Base-by-base conservation (phyloP, 2,329 filamentous ascomycete genomes). In the Graphilbum ipis-grandicollis region DNA sequence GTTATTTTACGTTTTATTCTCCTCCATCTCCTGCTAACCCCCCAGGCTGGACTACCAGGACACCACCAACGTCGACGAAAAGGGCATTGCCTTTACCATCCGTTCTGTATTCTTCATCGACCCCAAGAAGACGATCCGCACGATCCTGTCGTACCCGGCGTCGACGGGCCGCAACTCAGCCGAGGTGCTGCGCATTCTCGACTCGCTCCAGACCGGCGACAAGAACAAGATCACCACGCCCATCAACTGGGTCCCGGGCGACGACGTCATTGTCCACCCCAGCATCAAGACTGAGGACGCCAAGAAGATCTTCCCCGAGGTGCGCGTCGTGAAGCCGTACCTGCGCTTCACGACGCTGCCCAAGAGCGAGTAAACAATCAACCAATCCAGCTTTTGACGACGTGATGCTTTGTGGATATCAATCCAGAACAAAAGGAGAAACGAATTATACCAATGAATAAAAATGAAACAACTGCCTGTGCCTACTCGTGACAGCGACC, bases 31-130 rank as follows among this genome's bases (percentile, higher is more conserved):
- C n/a, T n/a, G n/a, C 14, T 29, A 25, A 25, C 23, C 7, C 7
- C 12, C 21, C 48, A 75, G 70, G 70, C 65, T 86, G 51, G 79
- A 85, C 62, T 70, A 80, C 62, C 78, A 84, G 57, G 80, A 85
- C 57, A 71, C 75, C 50, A 80, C 75, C 63, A 85, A 85, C 60
- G 76, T 85, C 40, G 79, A 85, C 56, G 58, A 68, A 51, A 83
- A 83, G 70, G 79, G 79, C 48, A 80, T 88, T 49, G 84, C 85
- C 39, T 88, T 93, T 63, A 93, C 86, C 49, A 93, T 94, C 62
- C 83, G 86, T 52, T 84, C 80, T 49, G 86, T 93, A 54, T 93
- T 92, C 69, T 68, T 93, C 62, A 90, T 93, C 57, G 85, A 93
- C 65, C 85, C 85, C 45, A 75, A 73, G 59, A 93, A 93, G 76